phyloP scores from a whole-genome alignment of 2,329 filamentous ascomycete species.

The Tolypocladium sp. region DNA sequence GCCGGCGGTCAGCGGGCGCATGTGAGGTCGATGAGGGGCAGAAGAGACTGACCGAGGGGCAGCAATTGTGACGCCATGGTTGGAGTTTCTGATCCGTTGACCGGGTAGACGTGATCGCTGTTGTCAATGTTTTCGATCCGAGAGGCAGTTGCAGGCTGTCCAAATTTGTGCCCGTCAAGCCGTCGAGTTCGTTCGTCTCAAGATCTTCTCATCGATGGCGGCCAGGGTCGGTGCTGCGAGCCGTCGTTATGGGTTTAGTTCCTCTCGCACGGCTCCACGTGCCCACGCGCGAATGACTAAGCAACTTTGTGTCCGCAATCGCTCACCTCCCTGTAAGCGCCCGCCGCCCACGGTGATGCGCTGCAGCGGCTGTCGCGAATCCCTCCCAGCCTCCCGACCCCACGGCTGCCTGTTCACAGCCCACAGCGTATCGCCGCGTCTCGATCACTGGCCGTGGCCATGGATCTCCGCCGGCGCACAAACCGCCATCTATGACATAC shows the following conservation, averaged over 20 bases:
- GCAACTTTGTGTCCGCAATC: constrained; percentile 1
- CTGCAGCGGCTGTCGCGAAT: background rate
- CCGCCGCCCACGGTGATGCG: background rate
- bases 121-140: background rate
- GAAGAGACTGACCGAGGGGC: constrained; percentile 49
- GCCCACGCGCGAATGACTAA: constrained; percentile 27
- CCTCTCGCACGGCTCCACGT: constrained; percentile 19
- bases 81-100: constrained; percentile 3
- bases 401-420: constrained; percentile 4
- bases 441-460: constrained; percentile 9
- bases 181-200: background rate
- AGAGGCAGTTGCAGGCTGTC: background rate
- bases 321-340: background rate
- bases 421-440: constrained; percentile 2
- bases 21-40: background rate
- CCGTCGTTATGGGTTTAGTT: background rate
- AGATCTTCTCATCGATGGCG: background rate
- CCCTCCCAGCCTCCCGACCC: background rate
- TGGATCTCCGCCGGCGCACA: constrained; percentile 2
- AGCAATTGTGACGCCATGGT: constrained; percentile 66
- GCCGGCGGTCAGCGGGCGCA: constrained; percentile 1
- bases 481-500: constrained; percentile 10
- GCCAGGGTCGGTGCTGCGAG: background rate
- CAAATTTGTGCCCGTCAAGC: background rate
- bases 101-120: background rate